Conservation (phyloP, 1,284 basidiomycete genomes). For the Tausonia pullulans region DNA sequence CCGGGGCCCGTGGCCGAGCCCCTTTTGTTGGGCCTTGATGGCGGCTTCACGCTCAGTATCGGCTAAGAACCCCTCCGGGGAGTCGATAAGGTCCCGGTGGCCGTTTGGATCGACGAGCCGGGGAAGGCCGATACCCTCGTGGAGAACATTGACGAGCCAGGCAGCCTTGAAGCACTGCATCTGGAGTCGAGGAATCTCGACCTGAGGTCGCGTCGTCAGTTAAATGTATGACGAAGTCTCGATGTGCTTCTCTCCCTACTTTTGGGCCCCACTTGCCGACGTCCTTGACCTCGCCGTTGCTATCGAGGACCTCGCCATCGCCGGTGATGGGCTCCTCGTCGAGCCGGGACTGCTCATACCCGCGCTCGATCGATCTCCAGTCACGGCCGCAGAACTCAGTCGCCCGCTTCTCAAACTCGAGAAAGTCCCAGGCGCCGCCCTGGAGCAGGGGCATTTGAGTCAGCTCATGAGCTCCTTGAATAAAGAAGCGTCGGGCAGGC, state of each 20-base stretch:
- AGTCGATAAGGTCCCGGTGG: conserved; percentile 21
- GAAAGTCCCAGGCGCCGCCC: conserved; percentile 90
- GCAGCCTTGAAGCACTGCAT: conserved; percentile 99
- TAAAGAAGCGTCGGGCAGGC: too few species aligned
- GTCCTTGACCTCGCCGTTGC: conserved; percentile 49
- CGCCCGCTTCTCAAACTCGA: conserved; percentile 89
- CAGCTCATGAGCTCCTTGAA: conserved; percentile 31
- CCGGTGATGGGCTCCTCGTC: conserved; percentile 43
- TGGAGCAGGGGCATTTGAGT: too few species aligned
- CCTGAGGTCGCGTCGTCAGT: conserved; percentile 25
- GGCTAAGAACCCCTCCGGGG: conserved; percentile 14
- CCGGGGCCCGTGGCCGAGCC: conserved; percentile 46
- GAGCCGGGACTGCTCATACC: conserved; percentile 46
- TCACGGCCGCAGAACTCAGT: conserved; percentile 68
- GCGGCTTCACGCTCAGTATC: conserved; percentile 50
- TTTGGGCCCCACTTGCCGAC: conserved; percentile 56
- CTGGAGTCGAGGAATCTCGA: conserved; percentile 73
- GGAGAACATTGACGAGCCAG: conserved; percentile 92
- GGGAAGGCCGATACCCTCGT: conserved; percentile 92
- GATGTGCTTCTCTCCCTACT: conserved; percentile 16
- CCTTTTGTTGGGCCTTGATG: conserved; percentile 64
- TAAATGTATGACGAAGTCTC: not conserved
- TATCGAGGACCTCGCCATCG: conserved; percentile 44
- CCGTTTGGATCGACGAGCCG: conserved; percentile 76
- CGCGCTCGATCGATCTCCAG: conserved; percentile 62